Conservation (phyloP, 1,139 yeast genomes). For the Taphrina populina region DNA sequence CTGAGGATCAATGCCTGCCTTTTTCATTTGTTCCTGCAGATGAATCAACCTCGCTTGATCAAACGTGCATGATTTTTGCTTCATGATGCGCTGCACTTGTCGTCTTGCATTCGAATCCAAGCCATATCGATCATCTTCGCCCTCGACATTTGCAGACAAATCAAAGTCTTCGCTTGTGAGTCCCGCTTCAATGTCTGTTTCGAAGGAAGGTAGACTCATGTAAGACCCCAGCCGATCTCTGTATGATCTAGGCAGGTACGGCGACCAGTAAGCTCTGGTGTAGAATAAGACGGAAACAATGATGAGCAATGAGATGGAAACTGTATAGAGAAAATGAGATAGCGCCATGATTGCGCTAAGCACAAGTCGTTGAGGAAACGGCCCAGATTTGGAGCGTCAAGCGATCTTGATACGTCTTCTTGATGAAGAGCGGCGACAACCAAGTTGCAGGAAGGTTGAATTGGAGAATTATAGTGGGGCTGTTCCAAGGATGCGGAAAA, state of each 20-base stretch:
- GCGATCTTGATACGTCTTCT: no score
- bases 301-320: slow-evolving; percentile 3
- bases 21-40: slow-evolving; percentile 19
- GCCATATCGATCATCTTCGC: slow-evolving; percentile 60
- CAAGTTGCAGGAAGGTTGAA: no score
- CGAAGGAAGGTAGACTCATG: slow-evolving; percentile 48
- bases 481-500: no score
- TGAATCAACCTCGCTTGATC: slow-evolving; percentile 64
- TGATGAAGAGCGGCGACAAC: no score
- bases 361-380: no score
- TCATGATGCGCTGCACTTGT: slow-evolving; percentile 59
- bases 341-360: slow-evolving; percentile 33
- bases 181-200: slow-evolving; percentile 65
- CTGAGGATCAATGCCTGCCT: slow-evolving; percentile 34
- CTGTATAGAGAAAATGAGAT: slow-evolving; percentile 23
- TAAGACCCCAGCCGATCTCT: slow-evolving; percentile 19
- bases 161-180: slow-evolving; percentile 62
- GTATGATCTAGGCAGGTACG: background rate
- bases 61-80: slow-evolving; percentile 52
- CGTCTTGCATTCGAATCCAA: slow-evolving; percentile 57
- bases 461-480: no score
- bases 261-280: slow-evolving; percentile 14
- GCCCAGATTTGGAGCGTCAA: no score
- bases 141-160: slow-evolving; percentile 51
- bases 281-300: slow-evolving; percentile 14